Base-by-base conservation (phyloP, 176 grass and related monocot genomes). In the Chrysopogon serrulatus region DNA sequence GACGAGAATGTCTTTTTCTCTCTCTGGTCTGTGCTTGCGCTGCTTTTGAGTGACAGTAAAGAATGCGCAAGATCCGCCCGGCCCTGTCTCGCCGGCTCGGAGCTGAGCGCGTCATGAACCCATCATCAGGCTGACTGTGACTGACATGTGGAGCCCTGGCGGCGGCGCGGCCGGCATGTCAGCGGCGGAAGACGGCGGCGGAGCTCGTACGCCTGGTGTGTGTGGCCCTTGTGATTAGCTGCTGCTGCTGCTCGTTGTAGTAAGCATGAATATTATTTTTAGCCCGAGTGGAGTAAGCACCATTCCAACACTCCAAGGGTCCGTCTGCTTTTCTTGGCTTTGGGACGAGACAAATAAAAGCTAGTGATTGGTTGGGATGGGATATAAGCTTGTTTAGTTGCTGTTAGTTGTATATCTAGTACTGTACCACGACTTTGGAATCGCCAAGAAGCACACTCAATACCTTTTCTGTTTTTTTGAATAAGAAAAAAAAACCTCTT, bases 21-120 rank as follows among this genome's bases (percentile, higher is more conserved):
- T 31, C 48, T 8, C 33, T 54, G 18, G 19, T 63, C 6, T 23
- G 30, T 33, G 62, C 63, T 13, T 2, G n/a, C n/a, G n/a, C 42
- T 17, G 64, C 83, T 73, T 83, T 90, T 83, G 88, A 73, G 79
- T 86, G 37, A 67, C 66, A 83, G 88, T 90, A 86, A 86, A 90
- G 88, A 62, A 86, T 48, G 6, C 35, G 88, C 84, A 90, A 82
- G 34, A 37, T 15, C 43, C 32, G 44, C 18, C 8, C 23, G 37
- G 3, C 8, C 6, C 12, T 28, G 34, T 23, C 49, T 60, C 12
- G 19, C 12, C 14, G 9, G 76, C 15, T 24, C 15, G 0, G 66
- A 6, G 39, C 15, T 0, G 66, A 6, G 39, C 7, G 0, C 42
- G 7, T 23, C 8, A 10, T 56, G 21, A 24, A n/a, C 51, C 3